Evolutionary conservation across 78 protist species (phyloP), one percentile per base, ranked within the genome.

Genomic region (Polysphondylium violaceum): DNA sequence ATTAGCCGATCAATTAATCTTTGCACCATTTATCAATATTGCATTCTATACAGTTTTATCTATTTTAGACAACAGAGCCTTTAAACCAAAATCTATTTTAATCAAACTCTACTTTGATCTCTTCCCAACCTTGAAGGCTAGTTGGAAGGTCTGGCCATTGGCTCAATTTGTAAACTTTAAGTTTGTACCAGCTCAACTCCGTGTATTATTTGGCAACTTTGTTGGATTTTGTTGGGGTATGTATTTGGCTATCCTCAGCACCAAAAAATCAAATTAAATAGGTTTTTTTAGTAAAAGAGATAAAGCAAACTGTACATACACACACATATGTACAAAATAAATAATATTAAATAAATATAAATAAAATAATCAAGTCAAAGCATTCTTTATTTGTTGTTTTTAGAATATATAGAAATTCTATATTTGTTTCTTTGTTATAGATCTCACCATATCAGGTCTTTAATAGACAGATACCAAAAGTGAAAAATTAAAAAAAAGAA

Each of bases 131-230:
- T 63, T 83, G 6, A 67, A 59, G 44, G 91, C 91, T 7, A 55
- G 72, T 55, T 83, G 91, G 91, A 83, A 83, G 63, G 77, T 83
- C 3, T 83, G 91, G 91, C 91, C 91, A 83, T 21, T 83, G 3
- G 91, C 91, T 27, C 91, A 83, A 69, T 33, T 69, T 59, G 69
- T 83, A 36, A 83, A 83, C 69, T 83, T 83, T 63, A 56, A 25
- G 29, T 83, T 83, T 69, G 79, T 83, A 6, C 91, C 91, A 83
- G 19, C 71, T 69, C 91, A 83, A 25, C 73, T 83, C 41, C 91
- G 79, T 69, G 91, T 83, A 11, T 43, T 83, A 23, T 83, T 83
- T 58, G 91, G 91, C 69, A 83, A 83, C 60, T 14, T 83, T 19
- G 79, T 83, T 83, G 91, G 91, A 29, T 83, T 83, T 63, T 11